Evolutionary conservation across 2,329 filamentous ascomycete species (phyloP).

Genomic region (Furcasterigmium sp.): DNA sequence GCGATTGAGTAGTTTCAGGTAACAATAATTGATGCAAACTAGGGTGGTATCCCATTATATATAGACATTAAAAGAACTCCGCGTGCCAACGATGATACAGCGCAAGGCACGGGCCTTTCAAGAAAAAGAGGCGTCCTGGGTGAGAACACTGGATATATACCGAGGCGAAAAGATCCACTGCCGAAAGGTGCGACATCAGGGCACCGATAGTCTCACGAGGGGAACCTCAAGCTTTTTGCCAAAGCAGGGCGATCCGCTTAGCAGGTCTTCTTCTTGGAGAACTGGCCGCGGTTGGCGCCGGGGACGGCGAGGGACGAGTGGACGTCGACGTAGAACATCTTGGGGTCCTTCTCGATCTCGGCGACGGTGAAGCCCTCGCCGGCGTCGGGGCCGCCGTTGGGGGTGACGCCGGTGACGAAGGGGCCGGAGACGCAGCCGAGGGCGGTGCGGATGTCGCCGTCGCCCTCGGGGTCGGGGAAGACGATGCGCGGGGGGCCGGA

Average conservation of each 20-base stretch:
- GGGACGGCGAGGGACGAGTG: conserved; percentile 43
- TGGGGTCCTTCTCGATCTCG: conserved; percentile 45
- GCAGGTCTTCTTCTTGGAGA: conserved; percentile 17
- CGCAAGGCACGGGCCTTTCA: too few species aligned
- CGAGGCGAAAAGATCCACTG: too few species aligned
- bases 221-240: not conserved
- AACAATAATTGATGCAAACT: too few species aligned
- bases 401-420: conserved; percentile 25
- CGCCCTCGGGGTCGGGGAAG: conserved; percentile 41
- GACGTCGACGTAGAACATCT: conserved; percentile 46
- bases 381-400: conserved; percentile 21
- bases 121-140: too few species aligned
- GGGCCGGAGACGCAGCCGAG: conserved; percentile 35
- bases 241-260: not conserved
- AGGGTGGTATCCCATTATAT: too few species aligned
- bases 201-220: too few species aligned
- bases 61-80: too few species aligned
- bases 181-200: too few species aligned
- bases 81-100: too few species aligned
- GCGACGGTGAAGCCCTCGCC: conserved; percentile 39
- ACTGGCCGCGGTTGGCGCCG: conserved; percentile 48
- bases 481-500: conserved; percentile 43
- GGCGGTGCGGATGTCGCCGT: conserved; percentile 26
- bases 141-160: too few species aligned
- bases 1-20: too few species aligned